phyloP scores from a whole-genome alignment of 2,329 filamentous ascomycete genomes.

The Cytospora paraplurivora region DNA sequence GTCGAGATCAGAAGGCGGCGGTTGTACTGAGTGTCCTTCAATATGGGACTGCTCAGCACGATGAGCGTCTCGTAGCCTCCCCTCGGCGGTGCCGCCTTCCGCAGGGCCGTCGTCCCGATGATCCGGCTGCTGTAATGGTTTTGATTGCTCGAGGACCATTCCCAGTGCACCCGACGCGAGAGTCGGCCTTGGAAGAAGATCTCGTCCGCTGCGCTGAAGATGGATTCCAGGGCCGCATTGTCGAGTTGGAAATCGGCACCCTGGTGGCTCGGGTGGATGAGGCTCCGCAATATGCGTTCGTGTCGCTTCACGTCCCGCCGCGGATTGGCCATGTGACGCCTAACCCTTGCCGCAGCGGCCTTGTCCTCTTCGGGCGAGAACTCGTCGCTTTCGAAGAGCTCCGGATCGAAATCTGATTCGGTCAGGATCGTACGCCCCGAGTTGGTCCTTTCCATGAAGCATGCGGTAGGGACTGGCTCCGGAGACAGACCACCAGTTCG shows the following conservation, averaged over 20 bases:
- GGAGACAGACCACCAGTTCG: constrained; percentile 11
- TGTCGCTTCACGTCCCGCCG: constrained; percentile 52
- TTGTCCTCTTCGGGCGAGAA: constrained; percentile 48
- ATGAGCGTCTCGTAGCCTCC: constrained; percentile 65
- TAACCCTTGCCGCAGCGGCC: constrained; percentile 52
- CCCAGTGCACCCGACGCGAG: constrained; percentile 60
- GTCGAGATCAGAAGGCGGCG: constrained; percentile 63
- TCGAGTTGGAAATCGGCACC: constrained; percentile 55
- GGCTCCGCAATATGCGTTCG: constrained; percentile 58
- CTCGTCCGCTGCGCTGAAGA: constrained; percentile 63
- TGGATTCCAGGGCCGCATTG: constrained; percentile 57
- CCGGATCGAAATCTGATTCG: constrained; percentile 37
- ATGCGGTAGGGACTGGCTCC: constrained; percentile 24
- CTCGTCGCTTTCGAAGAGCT: constrained; percentile 35
- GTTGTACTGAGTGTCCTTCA: constrained; percentile 59
- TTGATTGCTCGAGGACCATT: constrained; percentile 57
- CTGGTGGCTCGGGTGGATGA: constrained; percentile 53
- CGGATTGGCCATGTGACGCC: constrained; percentile 48
- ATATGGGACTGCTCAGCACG: constrained; percentile 60
- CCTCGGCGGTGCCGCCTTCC: constrained; percentile 43
- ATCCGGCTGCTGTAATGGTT: constrained; percentile 52
- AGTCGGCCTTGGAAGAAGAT: constrained; percentile 63
- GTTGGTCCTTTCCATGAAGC: constrained; percentile 50
- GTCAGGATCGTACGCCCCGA: constrained; percentile 53
- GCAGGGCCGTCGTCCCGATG: constrained; percentile 64